These are phyloP conservation scores for Russula earlei DNA, from an alignment of 768 basidiomycete genomes.

Conservation along the genomic window DNA sequence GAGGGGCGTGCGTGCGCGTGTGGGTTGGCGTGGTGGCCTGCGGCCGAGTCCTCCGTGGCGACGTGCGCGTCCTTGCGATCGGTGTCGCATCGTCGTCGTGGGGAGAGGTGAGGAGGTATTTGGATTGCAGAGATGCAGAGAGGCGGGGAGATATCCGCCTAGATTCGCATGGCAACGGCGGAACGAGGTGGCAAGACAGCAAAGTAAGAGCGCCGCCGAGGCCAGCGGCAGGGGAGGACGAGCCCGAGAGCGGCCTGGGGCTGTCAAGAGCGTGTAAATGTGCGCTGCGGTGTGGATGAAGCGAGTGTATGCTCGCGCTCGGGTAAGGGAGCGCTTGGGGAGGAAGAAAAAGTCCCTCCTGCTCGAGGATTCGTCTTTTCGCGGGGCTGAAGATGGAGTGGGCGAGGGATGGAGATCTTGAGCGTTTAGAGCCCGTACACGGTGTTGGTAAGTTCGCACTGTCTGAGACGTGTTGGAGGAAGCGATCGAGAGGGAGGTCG, in stretches of 20 bases:
- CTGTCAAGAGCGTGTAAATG: conserved; percentile 1
- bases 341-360: conserved; percentile 16
- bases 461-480: background rate
- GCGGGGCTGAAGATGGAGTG: conserved; percentile 16
- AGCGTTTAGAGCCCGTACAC: conserved; percentile 14
- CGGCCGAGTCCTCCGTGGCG: conserved; percentile 13
- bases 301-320: background rate
- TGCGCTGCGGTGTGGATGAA: background rate
- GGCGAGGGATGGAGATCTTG: conserved; percentile 15
- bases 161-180: background rate
- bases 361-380: conserved; percentile 20
- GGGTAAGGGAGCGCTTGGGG: conserved; percentile 7
- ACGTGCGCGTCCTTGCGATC: conserved; percentile 9
- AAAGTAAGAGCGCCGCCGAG: background rate
- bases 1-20: background rate
- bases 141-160: conserved; percentile 11
- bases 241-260: background rate
- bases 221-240: background rate
- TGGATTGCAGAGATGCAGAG: background rate
- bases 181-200: background rate
- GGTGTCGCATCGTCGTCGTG: background rate
- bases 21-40: background rate
- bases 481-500: conserved; percentile 17
- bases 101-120: background rate
- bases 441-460: background rate